Evolutionary conservation across 2,329 filamentous ascomycete species (phyloP), one percentile per base, ranked within the genome.

Genomic region (Neopestalotiopsis rosae): DNA sequence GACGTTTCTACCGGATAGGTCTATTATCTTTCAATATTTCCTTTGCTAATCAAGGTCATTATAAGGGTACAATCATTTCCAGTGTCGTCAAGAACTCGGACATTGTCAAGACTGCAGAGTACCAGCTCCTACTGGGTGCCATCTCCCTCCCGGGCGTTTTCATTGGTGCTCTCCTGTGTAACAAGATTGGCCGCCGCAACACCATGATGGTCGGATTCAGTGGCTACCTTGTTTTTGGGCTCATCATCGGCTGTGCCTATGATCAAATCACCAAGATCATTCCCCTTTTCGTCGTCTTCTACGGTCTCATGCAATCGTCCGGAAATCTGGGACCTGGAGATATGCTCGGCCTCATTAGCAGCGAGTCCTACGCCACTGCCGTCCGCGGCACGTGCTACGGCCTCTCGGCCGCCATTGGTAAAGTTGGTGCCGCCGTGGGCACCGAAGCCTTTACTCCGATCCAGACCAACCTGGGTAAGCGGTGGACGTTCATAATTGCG

Each of bases 401-500:
- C 0, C 72, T 87, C 24, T 83, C 81, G 3, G 85, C 85, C 1
- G 86, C 84, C 0, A 72, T 87, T 40, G 85, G 85, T 2, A 87
- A 87, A 69, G 80, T 83, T 0, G 86, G 85, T 0, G 86, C 85
- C 0, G 86, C 85, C 0, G 72, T 88, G 3, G 86, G 85, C 0
- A 87, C 84, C 1, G 81, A 87, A 67, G 85, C 82, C 0, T 86
- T 87, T 65, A 84, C 80, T 4, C 84, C 84, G 0, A 85, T 86
- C 34, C 78, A 85, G 66, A 76, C 74, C 5, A 75, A 81, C 52
- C 76, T 86, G 1, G 84, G 84, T 0, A 84, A 86, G 72, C 79
- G 78, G 42, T 86, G 83, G 83, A 86, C 84, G 0, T 86, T 87
- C 63, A 85, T 87, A 69, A 82, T 87, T 65, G 85, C 84, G 9